Conservation (phyloP, 805 yeast species). For the Saccharomyces jurei region DNA sequence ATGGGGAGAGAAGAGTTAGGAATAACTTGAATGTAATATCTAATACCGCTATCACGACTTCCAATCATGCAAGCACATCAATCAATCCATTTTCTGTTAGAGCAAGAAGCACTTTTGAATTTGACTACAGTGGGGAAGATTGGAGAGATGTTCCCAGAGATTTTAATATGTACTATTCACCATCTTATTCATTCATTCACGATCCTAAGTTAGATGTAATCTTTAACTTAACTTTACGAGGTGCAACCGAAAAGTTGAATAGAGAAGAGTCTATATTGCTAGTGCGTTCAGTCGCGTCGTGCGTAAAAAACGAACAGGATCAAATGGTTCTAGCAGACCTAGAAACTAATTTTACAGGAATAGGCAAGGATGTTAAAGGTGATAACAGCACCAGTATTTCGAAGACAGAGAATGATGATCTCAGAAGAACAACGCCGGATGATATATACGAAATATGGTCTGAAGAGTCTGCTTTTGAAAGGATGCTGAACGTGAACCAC, state of each 20-base stretch:
- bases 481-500: conserved; percentile 44
- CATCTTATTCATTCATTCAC: conserved; percentile 15
- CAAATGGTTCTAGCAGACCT: conserved; percentile 19
- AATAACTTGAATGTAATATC: background rate
- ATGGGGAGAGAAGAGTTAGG: conserved; percentile 11
- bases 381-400: background rate
- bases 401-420: background rate
- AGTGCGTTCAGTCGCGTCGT: conserved; percentile 41
- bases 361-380: background rate
- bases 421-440: conserved; percentile 37
- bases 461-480: conserved; percentile 40
- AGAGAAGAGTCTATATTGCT: conserved; percentile 12
- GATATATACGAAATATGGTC: conserved; percentile 42
- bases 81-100: conserved; percentile 27
- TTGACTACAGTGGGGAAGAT: conserved; percentile 55
- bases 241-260: conserved; percentile 13
- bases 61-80: background rate
- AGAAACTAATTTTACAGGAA: background rate
- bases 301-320: conserved; percentile 39
- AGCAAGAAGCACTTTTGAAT: conserved; percentile 34
- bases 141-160: conserved; percentile 70
- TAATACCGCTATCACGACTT: conserved; percentile 6
- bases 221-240: conserved; percentile 11
- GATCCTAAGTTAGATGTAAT: conserved; percentile 10
- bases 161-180: conserved; percentile 36